Evolutionary conservation across 1,139 yeast species (phyloP).

Genomic region (Sugiyamaella grinbergsii): DNA sequence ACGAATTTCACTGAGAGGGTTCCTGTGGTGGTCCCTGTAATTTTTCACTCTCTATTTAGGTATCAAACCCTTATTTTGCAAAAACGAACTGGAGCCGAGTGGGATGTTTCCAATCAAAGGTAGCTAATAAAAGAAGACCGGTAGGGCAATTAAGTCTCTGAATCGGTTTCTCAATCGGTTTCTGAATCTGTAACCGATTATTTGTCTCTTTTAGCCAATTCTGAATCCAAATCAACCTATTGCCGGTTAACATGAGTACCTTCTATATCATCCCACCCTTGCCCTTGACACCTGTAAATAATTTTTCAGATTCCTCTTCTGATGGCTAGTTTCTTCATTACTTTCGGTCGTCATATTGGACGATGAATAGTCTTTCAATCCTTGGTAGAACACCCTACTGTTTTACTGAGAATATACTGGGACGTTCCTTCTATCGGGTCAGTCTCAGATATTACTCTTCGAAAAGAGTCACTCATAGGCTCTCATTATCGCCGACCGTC

Average conservation of each 20-base stretch:
- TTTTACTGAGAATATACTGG: neutral
- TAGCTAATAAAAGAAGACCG: no score
- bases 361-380: constrained; percentile 1
- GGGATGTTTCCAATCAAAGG: neutral
- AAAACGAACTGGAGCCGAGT: no score
- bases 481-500: constrained; percentile 14
- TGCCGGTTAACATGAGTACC: no score
- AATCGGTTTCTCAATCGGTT: no score
- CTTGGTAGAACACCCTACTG: neutral
- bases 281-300: neutral
- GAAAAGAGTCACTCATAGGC: constrained; percentile 7
- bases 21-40: constrained; percentile 13
- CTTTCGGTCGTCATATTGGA: neutral
- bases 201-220: no score
- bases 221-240: no score
- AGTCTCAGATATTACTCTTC: constrained; percentile 1
- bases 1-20: no score
- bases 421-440: neutral
- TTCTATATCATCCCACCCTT: no score
- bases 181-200: no score
- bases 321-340: neutral
- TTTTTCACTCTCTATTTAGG: constrained; percentile 11
- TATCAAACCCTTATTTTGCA: neutral
- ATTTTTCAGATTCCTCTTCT: neutral
- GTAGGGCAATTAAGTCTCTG: no score